These are phyloP conservation scores for Aureobasidium namibiae DNA, from an alignment of 2,329 filamentous ascomycete genomes.

Conservation along the genomic window DNA sequence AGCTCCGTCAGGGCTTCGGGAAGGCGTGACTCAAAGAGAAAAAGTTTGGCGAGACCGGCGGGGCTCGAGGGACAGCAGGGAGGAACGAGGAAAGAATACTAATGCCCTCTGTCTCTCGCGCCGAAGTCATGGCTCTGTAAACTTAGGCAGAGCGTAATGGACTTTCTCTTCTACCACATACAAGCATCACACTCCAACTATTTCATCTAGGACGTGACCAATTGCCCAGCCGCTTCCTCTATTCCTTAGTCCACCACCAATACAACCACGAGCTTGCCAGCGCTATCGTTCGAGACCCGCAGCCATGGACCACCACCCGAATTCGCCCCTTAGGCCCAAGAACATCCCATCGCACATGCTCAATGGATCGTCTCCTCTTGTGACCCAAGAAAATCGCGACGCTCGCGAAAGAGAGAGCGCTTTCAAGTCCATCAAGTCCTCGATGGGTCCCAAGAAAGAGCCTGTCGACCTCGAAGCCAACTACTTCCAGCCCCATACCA, in stretches of 20 bases:
- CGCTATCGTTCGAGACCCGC: not conserved
- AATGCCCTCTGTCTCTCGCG: not conserved
- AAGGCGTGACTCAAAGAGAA: conserved; percentile 8
- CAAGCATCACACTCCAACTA: conserved; percentile 27
- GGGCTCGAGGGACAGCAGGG: not conserved
- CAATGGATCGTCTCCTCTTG: conserved; percentile 46
- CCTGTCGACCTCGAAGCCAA: conserved; percentile 35
- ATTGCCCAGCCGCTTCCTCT: not conserved
- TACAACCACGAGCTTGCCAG: not conserved
- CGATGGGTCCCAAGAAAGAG: conserved; percentile 42
- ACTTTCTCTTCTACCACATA: conserved; percentile 29
- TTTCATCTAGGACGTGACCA: conserved; percentile 19
- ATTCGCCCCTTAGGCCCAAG: conserved; percentile 32
- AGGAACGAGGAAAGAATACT: not conserved
- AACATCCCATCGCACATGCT: conserved; percentile 47
- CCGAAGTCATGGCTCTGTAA: not conserved
- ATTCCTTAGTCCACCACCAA: not conserved
- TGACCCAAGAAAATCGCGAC: conserved; percentile 39
- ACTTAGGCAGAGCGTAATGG: conserved; percentile 20
- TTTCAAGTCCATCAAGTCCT: conserved; percentile 50
- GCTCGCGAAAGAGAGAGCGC: conserved; percentile 48
- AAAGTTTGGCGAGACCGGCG: conserved; percentile 8
- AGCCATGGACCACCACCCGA: conserved; percentile 37
- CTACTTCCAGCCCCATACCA: conserved; percentile 7
- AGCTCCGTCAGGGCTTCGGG: not conserved